These are phyloP conservation scores for Rhynchospora pubera DNA, from an alignment of 176 grass and related monocot species.

Conservation along the genomic window DNA sequence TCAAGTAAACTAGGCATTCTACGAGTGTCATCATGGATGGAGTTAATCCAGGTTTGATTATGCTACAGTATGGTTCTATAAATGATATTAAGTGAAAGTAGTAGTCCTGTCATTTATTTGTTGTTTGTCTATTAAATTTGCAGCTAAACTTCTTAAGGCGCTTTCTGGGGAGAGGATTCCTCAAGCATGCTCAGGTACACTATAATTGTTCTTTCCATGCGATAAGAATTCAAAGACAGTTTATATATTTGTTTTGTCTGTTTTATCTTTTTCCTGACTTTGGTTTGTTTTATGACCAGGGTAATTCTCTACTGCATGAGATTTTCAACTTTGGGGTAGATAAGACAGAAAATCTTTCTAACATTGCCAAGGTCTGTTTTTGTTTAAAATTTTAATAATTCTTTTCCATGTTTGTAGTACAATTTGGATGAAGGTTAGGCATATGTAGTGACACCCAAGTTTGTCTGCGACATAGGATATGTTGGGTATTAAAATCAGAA, in stretches of 20 bases:
- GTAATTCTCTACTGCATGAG: slow-evolving; percentile 76
- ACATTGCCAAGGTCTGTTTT: slow-evolving; percentile 49
- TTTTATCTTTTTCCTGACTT: background rate
- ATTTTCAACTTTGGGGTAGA: slow-evolving; percentile 65
- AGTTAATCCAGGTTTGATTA: slow-evolving; percentile 70
- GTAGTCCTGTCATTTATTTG: background rate
- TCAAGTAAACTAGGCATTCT: slow-evolving; percentile 61
- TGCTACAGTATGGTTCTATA: background rate
- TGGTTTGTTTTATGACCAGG: slow-evolving; percentile 33
- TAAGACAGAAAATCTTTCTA: slow-evolving; percentile 54
- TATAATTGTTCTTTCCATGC: background rate
- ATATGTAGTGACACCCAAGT: too few species aligned
- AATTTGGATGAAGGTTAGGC: background rate
- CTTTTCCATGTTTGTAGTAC: background rate
- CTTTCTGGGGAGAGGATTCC: slow-evolving; percentile 73
- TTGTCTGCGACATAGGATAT: too few species aligned
- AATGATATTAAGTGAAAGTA: background rate
- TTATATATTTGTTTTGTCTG: slow-evolving; percentile 12
- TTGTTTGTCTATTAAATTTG: slow-evolving; percentile 24
- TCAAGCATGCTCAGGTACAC: slow-evolving; percentile 87
- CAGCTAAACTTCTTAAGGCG: slow-evolving; percentile 90
- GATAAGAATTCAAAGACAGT: background rate
- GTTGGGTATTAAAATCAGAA: too few species aligned
- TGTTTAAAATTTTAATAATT: background rate
- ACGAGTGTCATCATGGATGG: slow-evolving; percentile 74